A percentile compares a stretch with the other conserved stretches of the same genome.
phyloP scores from a whole-genome alignment of 2,329 filamentous ascomycete species.

The Rhytidhysteron rufulum region DNA sequence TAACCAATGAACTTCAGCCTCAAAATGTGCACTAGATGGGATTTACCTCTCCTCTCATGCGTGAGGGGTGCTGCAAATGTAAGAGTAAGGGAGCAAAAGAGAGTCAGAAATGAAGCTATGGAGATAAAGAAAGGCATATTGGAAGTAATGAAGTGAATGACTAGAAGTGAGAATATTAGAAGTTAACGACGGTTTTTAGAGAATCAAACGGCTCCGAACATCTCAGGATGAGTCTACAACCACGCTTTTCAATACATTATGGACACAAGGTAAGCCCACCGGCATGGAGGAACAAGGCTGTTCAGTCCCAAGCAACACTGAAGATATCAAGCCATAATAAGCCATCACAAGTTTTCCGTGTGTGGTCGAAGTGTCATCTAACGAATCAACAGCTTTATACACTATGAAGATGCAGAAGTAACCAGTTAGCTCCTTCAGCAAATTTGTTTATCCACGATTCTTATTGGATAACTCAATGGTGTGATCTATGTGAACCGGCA shows the following conservation, averaged over 20 bases:
- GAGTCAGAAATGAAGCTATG: background rate
- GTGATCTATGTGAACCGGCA: too few relatives aligned
- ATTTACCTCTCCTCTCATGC: too few relatives aligned
- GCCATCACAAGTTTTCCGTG: background rate
- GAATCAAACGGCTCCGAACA: background rate
- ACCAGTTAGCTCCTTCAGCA: too few relatives aligned
- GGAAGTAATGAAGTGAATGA: background rate
- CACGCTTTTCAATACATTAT: background rate
- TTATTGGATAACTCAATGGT: too few relatives aligned
- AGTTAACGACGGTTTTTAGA: background rate
- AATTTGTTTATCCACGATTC: too few relatives aligned
- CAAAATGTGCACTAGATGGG: too few relatives aligned
- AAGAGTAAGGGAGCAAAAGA: background rate
- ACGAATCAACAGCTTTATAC: constrained; percentile 1
- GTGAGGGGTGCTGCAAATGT: background rate
- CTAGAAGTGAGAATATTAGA: too few relatives aligned
- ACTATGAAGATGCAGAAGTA: too few relatives aligned
- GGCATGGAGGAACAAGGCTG: background rate
- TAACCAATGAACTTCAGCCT: too few relatives aligned
- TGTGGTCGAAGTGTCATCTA: constrained; percentile 1
- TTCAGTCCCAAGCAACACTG: background rate
- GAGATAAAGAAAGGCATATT: background rate
- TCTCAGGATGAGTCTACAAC: background rate
- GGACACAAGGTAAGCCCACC: background rate
- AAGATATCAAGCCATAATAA: background rate